Conservation (phyloP, 2,329 filamentous ascomycete species). For the Rhytidhysteron rufulum region DNA sequence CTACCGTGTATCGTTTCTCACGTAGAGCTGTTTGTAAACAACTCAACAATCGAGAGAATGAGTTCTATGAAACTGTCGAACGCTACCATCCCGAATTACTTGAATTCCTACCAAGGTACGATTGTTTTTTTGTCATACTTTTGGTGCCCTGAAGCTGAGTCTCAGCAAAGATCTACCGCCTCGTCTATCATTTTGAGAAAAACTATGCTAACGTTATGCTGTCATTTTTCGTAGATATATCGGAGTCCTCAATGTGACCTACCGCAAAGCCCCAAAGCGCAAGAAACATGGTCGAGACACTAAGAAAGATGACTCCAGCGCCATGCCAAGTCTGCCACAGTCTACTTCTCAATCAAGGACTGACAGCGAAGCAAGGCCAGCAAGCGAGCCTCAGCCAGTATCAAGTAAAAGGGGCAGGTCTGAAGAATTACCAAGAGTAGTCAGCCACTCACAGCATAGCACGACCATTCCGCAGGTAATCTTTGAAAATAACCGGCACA, state of each 20-base stretch:
- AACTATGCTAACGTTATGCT: conserved; percentile 29
- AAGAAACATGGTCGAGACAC: conserved; percentile 39
- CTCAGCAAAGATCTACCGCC: conserved; percentile 30
- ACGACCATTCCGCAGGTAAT: conserved; percentile 82
- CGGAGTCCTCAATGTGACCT: conserved; percentile 92
- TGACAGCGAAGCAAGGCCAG: conserved; percentile 4
- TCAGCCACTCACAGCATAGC: conserved; percentile 73
- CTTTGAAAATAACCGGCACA: conserved; percentile 90
- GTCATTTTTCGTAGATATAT: conserved; percentile 67
- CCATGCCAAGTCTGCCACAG: conserved; percentile 1
- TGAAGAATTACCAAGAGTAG: conserved; percentile 42
- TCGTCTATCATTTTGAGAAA: conserved; percentile 2
- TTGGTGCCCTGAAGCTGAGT: conserved; percentile 36
- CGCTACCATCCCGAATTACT: conserved; percentile 84
- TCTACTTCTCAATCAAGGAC: conserved; percentile 14
- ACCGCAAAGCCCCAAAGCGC: conserved; percentile 74
- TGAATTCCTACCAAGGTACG: conserved; percentile 76
- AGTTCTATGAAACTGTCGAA: conserved; percentile 97
- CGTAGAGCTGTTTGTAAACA: conserved; percentile 95
- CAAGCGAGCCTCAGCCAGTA: conserved; percentile 13
- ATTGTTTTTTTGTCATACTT: conserved; percentile 10
- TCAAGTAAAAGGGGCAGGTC: conserved; percentile 7
- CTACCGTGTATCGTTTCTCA: conserved; percentile 93
- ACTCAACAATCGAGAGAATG: conserved; percentile 95
- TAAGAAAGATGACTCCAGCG: conserved; percentile 17